A percentile compares a stretch with the other conserved stretches of the same genome.
Conservation (phyloP, 768 basidiomycete species). For the Pulveroboletus sp. region DNA sequence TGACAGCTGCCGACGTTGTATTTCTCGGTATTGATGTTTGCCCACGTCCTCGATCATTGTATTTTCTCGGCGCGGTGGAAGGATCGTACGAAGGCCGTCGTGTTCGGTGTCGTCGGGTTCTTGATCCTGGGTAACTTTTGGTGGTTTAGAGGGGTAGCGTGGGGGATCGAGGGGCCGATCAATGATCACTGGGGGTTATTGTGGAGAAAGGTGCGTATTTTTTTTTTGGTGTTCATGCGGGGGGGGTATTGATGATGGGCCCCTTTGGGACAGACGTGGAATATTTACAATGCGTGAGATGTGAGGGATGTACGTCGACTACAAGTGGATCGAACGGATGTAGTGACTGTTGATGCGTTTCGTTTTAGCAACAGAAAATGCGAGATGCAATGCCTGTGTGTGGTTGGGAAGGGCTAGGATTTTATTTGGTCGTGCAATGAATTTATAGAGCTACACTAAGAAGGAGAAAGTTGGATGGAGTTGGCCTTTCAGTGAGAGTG, state of each 20-base stretch:
- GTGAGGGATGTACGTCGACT: not conserved
- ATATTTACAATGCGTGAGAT: constrained; percentile 27
- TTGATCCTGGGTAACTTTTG: constrained; percentile 77
- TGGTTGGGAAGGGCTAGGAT: too few species aligned
- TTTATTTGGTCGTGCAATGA: too few species aligned
- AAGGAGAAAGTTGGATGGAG: too few species aligned
- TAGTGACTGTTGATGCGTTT: not conserved
- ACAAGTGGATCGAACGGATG: not conserved
- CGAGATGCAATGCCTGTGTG: too few species aligned
- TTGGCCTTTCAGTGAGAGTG: too few species aligned
- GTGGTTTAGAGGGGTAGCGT: constrained; percentile 90
- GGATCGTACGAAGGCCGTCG: constrained; percentile 60
- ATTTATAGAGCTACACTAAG: too few species aligned
- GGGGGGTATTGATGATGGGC: constrained; percentile 7
- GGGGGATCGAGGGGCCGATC: constrained; percentile 89
- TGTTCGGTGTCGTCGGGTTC: constrained; percentile 59
- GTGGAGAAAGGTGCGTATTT: constrained; percentile 58
- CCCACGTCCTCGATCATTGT: constrained; percentile 89
- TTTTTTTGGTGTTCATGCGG: too few species aligned
- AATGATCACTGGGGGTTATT: constrained; percentile 69
- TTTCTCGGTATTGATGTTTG: constrained; percentile 90
- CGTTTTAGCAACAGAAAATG: too few species aligned
- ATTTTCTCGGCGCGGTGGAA: constrained; percentile 75
- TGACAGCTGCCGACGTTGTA: constrained; percentile 89
- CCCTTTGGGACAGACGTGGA: constrained; percentile 22